Base-by-base conservation (phyloP, 495 filamentous ascomycete genomes). In the Tuber calosporum region DNA sequence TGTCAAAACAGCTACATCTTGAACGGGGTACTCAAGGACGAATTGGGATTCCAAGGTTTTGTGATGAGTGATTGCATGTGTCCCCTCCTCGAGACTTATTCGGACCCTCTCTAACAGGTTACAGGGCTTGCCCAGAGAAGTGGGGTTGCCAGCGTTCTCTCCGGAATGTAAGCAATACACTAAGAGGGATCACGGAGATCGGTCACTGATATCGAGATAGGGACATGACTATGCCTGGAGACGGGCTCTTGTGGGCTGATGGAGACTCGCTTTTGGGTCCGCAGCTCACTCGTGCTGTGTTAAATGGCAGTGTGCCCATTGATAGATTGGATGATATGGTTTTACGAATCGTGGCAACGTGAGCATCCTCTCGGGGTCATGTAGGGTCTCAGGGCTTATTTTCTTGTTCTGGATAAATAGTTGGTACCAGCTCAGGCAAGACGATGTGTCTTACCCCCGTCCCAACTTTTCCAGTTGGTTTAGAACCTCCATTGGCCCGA, bases 141-240 rank as follows among this genome's bases (percentile, higher is more conserved):
- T 37, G 93, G 94, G 37, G 91, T 97, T 0, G 87, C 87, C 22
- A 91, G 89, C 74, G 91, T 94, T 4, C 82, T 97, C 34, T 90
- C 93, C 34, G 94, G 94, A 1, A 84, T 98, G 53, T 62, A 62
- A 19, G 53, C 13, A 34, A 34, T 13, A 17, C 26, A 62, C 26
- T 62, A 19, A 17, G 26, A 5, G 53, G 15, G 26, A 5, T 17
- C 26, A 6, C 19, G 53, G 53, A 62, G 30, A 6, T 62, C 30
- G 53, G 53, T 17, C 26, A 17, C 30, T 62, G 7, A 62, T 62
- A 4, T 62, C 26, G 19, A 19, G 26, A 30, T 7, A 62, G 53
- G n/a, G 94, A 97, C 82, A 93, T 97, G 92, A 92, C 87, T 19
- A 97, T 97, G 94, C 95, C 95, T 4, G 94, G 94, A 15, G 94